Percentiles rank a stretch among this genome's conserved stretches.
Conservation (phyloP, 805 yeast species). For the Kurtzmaniella cleridarum region DNA sequence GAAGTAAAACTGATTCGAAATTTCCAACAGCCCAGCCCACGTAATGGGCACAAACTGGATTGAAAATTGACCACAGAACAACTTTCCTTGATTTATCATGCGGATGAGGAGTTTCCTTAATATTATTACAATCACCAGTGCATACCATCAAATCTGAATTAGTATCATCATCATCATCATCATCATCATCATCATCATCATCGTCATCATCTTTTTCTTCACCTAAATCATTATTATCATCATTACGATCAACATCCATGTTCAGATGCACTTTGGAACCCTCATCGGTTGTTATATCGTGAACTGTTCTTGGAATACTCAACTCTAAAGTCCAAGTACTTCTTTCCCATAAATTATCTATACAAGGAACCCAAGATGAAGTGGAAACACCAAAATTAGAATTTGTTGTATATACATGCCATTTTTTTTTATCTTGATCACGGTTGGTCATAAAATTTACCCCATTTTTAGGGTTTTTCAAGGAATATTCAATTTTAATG, state of each 20-base stretch:
- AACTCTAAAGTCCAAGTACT: constrained; percentile 90
- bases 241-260: constrained; percentile 1
- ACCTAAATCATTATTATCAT: constrained; percentile 2
- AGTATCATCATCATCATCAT: constrained; percentile 42
- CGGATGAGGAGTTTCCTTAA: constrained; percentile 70
- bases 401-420: constrained; percentile 88
- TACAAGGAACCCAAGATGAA: constrained; percentile 97
- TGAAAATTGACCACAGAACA: constrained; percentile 65
- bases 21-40: constrained; percentile 94
- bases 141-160: constrained; percentile 55
- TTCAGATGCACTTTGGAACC: constrained; percentile 26
- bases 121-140: constrained; percentile 64
- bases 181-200: constrained; percentile 32
- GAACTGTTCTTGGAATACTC: constrained; percentile 75
- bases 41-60: constrained; percentile 90
- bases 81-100: constrained; percentile 69
- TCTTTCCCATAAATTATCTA: constrained; percentile 82
- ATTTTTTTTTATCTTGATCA: constrained; percentile 43
- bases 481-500: constrained; percentile 60
- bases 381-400: constrained; percentile 75
- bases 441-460: constrained; percentile 65
- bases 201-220: constrained; percentile 23
- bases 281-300: constrained; percentile 51
- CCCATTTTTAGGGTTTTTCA: constrained; percentile 68
- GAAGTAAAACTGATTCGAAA: constrained; percentile 58